phyloP scores from a whole-genome alignment of 805 yeast genomes.

The Candida anglica region DNA sequence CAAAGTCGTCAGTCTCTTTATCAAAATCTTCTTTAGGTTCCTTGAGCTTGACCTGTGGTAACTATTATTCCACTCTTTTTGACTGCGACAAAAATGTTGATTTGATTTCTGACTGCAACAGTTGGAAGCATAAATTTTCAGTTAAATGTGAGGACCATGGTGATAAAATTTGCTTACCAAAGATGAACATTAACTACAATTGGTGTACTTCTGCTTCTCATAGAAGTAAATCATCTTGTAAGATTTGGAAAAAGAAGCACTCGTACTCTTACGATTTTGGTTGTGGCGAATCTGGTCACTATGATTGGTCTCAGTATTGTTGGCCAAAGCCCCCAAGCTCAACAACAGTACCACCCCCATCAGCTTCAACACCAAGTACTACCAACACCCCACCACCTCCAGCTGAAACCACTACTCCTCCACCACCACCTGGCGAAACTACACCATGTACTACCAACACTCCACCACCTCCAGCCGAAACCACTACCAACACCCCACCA shows the following conservation, averaged over 20 bases:
- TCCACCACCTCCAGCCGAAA: too few species aligned
- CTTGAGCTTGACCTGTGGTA: too few species aligned
- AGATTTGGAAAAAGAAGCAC: background rate
- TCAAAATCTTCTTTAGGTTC: too few species aligned
- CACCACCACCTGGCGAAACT: background rate
- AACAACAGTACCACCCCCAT: background rate
- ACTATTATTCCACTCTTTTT: constrained; percentile 1
- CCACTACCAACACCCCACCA: too few species aligned
- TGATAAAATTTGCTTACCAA: constrained; percentile 1
- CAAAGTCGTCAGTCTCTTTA: too few species aligned
- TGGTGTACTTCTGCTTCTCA: constrained; percentile 1
- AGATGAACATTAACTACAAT: background rate
- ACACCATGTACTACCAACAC: constrained; percentile 1
- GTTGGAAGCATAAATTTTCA: background rate
- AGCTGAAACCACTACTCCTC: background rate
- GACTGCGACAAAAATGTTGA: background rate
- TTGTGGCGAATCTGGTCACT: background rate
- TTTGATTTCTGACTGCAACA: background rate
- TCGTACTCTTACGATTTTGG: constrained; percentile 1
- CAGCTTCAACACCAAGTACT: background rate
- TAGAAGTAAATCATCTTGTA: background rate
- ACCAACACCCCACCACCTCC: background rate
- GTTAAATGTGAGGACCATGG: constrained; percentile 3
- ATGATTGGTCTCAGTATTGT: constrained; percentile 3
- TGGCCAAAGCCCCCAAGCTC: constrained; percentile 2